Evolutionary conservation across 345 rosid genomes (phyloP), one percentile per base, ranked within the genome.

Genomic region (Sisymbrium altissimum): DNA sequence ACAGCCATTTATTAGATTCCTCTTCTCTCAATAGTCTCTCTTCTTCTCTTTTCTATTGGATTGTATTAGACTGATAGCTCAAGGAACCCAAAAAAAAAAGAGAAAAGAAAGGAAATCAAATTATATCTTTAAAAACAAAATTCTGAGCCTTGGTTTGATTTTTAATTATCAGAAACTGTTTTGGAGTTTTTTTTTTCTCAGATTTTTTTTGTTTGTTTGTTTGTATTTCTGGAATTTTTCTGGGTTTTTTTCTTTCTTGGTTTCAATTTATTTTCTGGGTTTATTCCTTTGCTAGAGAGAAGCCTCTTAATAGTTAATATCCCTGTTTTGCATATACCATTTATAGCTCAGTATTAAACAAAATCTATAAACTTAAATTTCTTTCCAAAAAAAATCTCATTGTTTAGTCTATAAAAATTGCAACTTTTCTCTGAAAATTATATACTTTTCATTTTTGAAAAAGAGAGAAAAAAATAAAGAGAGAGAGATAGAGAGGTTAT

Each of bases 1-100:
- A 76, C 81, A 72, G 60, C 86, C 89, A 87, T 89, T 91, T 81
- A 80, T 84, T 77, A 86, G 90, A 84, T 88, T 86, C 93, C 83
- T 79, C 85, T 50, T 50, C 73, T 61, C 78, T 53, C 78, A 68
- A 61, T 50, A 66, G 68, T 56, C 66, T 68, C 79, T 81, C 82
- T 74, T 81, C 82, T 74, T 73, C 82, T 74, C 82, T 80, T 82
- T 81, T 85, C 79, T 79, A 74, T 85, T 86, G 81, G 84, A 83
- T 84, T 82, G 85, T 74, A 57, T 78, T 68, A 84, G 82, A 84
- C 82, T 84, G 83, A 73, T 81, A 81, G 81, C 80, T 84, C 66
- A 75, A 65, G 68, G 71, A 80, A 78, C 84, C 59, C 27, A 44
- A 14, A 18, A 32, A 12, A 3, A 0, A 19, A 52, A 2, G 30